Evolutionary conservation across 352 stramenopile genomes (phyloP).

Genomic region (Pythium aphanidermatum): DNA sequence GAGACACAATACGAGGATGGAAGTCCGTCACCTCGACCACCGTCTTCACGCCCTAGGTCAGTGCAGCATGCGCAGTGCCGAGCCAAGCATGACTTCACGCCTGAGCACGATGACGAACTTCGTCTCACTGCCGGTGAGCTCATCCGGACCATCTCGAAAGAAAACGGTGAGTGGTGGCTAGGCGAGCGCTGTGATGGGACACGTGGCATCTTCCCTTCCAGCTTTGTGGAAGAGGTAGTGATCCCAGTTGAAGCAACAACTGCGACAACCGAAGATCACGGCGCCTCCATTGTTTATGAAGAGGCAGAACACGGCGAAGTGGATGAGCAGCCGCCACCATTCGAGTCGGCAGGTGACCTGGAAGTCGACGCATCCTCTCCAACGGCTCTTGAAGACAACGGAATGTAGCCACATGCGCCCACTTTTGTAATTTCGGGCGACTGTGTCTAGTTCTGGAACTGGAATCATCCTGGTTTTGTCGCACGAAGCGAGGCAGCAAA

Average conservation of each 20-base stretch:
- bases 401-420: constrained; percentile 18
- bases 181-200: constrained; percentile 57
- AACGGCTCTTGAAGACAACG: neutral
- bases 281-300: neutral
- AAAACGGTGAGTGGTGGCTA: constrained; percentile 49
- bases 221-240: constrained; percentile 33
- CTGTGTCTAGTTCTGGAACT: neutral
- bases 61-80: constrained; percentile 22
- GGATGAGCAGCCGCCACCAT: too few relatives aligned
- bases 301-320: neutral
- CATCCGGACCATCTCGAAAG: constrained; percentile 43
- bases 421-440: constrained; percentile 14
- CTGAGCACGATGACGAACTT: constrained; percentile 46
- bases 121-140: constrained; percentile 43
- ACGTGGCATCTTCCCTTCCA: constrained; percentile 50
- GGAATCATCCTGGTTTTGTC: constrained; percentile 12
- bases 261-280: neutral
- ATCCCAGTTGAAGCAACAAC: neutral
- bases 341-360: too few relatives aligned
- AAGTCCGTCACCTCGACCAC: neutral
- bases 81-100: constrained; percentile 31
- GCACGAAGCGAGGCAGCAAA: too few relatives aligned
- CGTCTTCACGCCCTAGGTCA: neutral
- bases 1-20: neutral
- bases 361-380: too few relatives aligned